Conservation (phyloP, 108 stramenopile species). For the Nitzschia putrida region DNA sequence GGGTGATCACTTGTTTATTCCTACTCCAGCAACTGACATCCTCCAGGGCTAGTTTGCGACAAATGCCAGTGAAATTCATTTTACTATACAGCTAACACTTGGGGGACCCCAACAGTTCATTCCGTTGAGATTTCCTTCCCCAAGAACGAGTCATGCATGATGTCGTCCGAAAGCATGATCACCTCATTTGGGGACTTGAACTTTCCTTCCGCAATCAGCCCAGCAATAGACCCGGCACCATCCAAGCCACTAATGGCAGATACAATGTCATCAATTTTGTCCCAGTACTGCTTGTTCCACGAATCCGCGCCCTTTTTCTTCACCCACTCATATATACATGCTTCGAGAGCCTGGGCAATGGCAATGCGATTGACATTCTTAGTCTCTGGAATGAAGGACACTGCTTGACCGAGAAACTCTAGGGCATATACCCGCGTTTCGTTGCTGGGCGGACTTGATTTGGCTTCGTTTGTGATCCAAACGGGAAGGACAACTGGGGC, state of each 20-base stretch:
- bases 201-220: constrained; percentile 32
- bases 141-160: constrained; percentile 21
- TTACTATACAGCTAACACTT: background rate
- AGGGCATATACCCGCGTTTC: constrained; percentile 36
- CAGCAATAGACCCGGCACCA: constrained; percentile 21
- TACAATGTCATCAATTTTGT: constrained; percentile 34
- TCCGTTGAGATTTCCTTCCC: background rate
- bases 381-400: constrained; percentile 19
- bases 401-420: constrained; percentile 43
- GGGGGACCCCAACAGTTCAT: background rate
- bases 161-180: constrained; percentile 25
- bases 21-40: no score
- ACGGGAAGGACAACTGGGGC: background rate
- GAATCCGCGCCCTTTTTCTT: background rate
- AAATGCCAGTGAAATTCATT: no score
- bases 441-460: constrained; percentile 1
- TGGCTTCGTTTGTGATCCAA: constrained; percentile 9
- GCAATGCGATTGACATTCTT: constrained; percentile 19
- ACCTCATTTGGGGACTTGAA: constrained; percentile 28
- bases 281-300: constrained; percentile 30
- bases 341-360: constrained; percentile 27
- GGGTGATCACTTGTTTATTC: constrained; percentile 17
- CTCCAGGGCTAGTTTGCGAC: no score
- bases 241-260: constrained; percentile 28
- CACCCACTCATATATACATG: constrained; percentile 13